A percentile compares a stretch with the other conserved stretches of the same genome.
Evolutionary conservation across 495 filamentous ascomycete species (phyloP).

Genomic region (Podospora pseudopauciseta): DNA sequence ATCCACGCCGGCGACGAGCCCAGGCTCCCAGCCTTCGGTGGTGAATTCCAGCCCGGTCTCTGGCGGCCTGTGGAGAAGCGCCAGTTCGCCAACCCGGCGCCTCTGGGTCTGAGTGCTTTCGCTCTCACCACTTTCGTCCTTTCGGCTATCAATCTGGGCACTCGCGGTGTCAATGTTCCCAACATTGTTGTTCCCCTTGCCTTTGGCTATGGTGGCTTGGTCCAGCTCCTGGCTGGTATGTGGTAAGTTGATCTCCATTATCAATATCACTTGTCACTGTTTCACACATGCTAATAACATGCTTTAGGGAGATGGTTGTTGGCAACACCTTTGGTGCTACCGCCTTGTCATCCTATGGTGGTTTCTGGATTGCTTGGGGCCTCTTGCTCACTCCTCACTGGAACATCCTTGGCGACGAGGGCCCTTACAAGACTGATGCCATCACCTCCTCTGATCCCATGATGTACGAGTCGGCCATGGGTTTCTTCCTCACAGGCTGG

Average conservation of each 20-base stretch:
- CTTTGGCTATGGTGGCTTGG: conserved; percentile 80
- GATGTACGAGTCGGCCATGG: conserved; percentile 60
- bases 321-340: conserved; percentile 98
- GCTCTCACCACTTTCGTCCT: conserved; percentile 95
- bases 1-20: conserved; percentile 58
- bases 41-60: conserved; percentile 93
- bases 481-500: conserved; percentile 88
- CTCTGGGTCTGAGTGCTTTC: conserved; percentile 83
- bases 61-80: conserved; percentile 71
- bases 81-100: conserved; percentile 86
- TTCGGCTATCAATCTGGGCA: conserved; percentile 73
- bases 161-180: conserved; percentile 55
- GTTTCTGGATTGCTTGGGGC: conserved; percentile 93
- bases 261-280: not conserved
- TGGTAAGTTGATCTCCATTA: conserved; percentile 63
- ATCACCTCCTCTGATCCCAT: conserved; percentile 33
- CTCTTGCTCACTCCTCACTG: conserved; percentile 75
- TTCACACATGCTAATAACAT: conserved; percentile 8
- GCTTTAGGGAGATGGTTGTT: conserved; percentile 88
- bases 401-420: conserved; percentile 57
- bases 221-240: conserved; percentile 94
- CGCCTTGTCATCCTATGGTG: conserved; percentile 92
- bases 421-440: conserved; percentile 38
- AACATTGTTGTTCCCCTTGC: conserved; percentile 69
- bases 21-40: conserved; percentile 79